Evolutionary conservation across 371 early-diverging fungal genomes (phyloP), one percentile per base, ranked within the genome.

Genomic region (Nematocida major): DNA sequence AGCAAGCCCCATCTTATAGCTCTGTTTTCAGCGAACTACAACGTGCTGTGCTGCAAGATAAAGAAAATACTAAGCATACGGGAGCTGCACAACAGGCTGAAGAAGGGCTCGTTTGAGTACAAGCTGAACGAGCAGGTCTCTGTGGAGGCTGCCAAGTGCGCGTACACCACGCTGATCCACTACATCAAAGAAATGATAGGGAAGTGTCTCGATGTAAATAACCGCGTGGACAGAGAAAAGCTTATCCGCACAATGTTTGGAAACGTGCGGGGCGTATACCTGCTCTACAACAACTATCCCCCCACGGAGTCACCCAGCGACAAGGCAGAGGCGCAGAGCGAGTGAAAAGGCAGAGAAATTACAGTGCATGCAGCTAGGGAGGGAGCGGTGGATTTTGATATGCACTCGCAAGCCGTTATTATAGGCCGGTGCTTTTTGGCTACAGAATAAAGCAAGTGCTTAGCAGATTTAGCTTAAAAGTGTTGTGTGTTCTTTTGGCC

Each of bases 81-180:
- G 34, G 65, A 73, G 22, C 13, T 73, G 0, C 62, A 73, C 1
- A 73, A 73, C 34, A 62, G 49, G 53, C 40, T 73, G 5, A 73
- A 73, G 38, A 73, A 73, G 39, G 62, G 76, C 1, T 61, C 76
- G 18, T 73, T 73, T 61, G 76, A 73, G 63, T 73, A 73, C 34
- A 73, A 63, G 45, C 50, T 73, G 28, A 73, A 43, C 43, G 76
- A 73, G 38, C 20, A 73, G 2, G 54, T 73, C 2, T n/a, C 61
- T 15, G 11, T 73, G 20, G 54, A 51, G 3, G 22, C 49, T 38
- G 62, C 76, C 18, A 48, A 65, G 62, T 73, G 49, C 30, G 34
- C 62, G 28, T 49, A 73, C 38, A 53, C 78, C 18, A 34, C 24
- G n/a, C 9, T 63, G 5, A 49, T 61, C 13, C 51, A 63, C 76